These are phyloP conservation scores for Stagonosporopsis chrysanthemi DNA, from an alignment of 2,329 filamentous ascomycete genomes.

Conservation along the genomic window DNA sequence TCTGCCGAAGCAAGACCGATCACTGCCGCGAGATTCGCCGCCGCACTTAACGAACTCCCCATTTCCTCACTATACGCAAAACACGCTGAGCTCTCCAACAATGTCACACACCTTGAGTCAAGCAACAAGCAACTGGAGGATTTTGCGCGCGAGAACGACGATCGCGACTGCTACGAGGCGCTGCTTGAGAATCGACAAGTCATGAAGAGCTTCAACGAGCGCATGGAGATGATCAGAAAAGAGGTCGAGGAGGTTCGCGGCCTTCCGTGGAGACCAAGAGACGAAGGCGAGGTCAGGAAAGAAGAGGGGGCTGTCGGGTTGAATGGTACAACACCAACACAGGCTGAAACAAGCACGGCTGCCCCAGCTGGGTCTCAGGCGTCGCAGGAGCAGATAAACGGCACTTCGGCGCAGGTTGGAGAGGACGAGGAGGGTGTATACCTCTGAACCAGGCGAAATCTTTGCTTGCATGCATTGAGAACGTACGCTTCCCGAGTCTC, in stretches of 20 bases:
- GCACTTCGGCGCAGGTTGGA: neutral
- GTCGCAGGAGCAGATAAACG: neutral
- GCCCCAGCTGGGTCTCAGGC: neutral
- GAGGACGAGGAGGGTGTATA: conserved; percentile 18
- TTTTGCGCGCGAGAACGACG: conserved; percentile 61
- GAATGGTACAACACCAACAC: conserved; percentile 2
- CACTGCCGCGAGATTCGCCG: conserved; percentile 67
- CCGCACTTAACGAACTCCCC: conserved; percentile 72
- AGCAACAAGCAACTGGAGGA: conserved; percentile 77
- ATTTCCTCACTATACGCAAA: conserved; percentile 74
- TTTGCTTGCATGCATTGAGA: neutral
- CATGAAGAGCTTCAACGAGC: conserved; percentile 71
- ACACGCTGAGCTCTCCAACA: conserved; percentile 77
- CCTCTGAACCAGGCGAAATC: neutral
- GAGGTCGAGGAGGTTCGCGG: conserved; percentile 70
- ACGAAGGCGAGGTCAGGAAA: conserved; percentile 26
- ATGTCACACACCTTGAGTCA: conserved; percentile 74
- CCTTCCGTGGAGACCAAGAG: conserved; percentile 57
- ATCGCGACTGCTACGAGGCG: conserved; percentile 76
- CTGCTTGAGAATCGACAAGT: conserved; percentile 75
- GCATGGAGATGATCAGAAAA: conserved; percentile 67
- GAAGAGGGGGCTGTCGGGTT: conserved; percentile 13
- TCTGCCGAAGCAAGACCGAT: conserved; percentile 70
- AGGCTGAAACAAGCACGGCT: neutral
- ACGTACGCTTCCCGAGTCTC: too few species aligned